phyloP scores from a whole-genome alignment of 2,329 filamentous ascomycete genomes.

The Venturia effusa region DNA sequence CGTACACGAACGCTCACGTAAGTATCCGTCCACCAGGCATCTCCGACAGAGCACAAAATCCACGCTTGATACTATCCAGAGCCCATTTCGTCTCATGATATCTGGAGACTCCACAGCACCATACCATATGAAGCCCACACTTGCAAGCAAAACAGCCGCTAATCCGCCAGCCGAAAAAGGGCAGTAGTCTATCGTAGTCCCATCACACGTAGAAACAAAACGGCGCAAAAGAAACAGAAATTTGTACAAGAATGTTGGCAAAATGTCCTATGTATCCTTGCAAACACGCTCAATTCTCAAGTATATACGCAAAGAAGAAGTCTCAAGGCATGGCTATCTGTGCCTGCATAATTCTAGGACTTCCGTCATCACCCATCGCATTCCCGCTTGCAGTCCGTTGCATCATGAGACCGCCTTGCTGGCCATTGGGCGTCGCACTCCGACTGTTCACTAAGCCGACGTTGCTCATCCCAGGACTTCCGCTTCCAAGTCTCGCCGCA shows the following conservation, averaged over 20 bases:
- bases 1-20: not conserved
- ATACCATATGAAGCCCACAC: not conserved
- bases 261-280: not conserved
- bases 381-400: slow-evolving; percentile 2
- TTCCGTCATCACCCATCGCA: slow-evolving; percentile 3
- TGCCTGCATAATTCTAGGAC: slow-evolving; percentile 2
- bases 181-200: not conserved
- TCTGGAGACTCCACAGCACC: not conserved
- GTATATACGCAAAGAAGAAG: slow-evolving; percentile 1
- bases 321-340: slow-evolving; percentile 4
- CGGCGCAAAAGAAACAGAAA: not conserved
- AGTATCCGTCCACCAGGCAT: not conserved
- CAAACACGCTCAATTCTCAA: not conserved
- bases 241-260: not conserved
- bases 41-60: not conserved
- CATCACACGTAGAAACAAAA: not conserved
- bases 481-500: slow-evolving; percentile 8
- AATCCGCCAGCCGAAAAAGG: not conserved
- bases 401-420: not conserved
- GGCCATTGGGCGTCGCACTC: slow-evolving; percentile 11
- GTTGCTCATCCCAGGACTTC: slow-evolving; percentile 10
- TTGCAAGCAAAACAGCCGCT: not conserved
- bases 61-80: not conserved
- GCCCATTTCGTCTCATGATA: not conserved
- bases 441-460: slow-evolving; percentile 7